phyloP scores from a whole-genome alignment of 495 filamentous ascomycete genomes.

The Cudoniella acicularis region DNA sequence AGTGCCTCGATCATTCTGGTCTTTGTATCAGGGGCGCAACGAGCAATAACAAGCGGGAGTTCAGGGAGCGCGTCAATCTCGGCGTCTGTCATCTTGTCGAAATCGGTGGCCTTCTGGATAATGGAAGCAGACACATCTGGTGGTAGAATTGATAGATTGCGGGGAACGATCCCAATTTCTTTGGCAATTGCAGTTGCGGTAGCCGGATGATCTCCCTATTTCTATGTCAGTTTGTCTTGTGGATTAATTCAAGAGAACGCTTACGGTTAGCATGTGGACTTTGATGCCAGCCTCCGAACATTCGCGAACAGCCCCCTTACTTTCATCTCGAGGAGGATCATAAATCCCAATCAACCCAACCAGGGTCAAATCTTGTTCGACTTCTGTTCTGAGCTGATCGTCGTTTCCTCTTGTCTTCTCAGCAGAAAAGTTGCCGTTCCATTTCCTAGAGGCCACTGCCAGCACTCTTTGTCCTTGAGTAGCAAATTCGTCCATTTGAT shows the following conservation, averaged over 20 bases:
- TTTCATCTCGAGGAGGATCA: constrained; percentile 70
- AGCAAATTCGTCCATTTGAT: constrained; percentile 65
- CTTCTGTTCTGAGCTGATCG: constrained; percentile 37
- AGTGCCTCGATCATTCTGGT: constrained; percentile 66
- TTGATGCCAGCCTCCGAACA: constrained; percentile 68
- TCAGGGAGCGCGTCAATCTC: constrained; percentile 56
- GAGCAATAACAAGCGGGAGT: constrained; percentile 61
- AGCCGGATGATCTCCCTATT: constrained; percentile 68
- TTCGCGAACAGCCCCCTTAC: constrained; percentile 57
- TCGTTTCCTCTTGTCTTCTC: constrained; percentile 24
- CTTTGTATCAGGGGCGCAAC: constrained; percentile 65
- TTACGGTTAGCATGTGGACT: constrained; percentile 74
- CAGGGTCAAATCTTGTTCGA: constrained; percentile 56
- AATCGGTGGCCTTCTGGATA: constrained; percentile 61
- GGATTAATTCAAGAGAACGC: background rate
- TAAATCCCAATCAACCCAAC: constrained; percentile 73
- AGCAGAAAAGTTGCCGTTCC: constrained; percentile 31
- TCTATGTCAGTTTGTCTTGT: constrained; percentile 62
- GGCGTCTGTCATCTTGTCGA: constrained; percentile 55
- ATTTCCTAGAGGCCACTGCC: constrained; percentile 59
- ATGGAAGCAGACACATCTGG: constrained; percentile 48
- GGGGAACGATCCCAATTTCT: constrained; percentile 70
- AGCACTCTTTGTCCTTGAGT: constrained; percentile 77
- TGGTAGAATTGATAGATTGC: constrained; percentile 50
- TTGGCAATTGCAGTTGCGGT: constrained; percentile 74